These are phyloP conservation scores for Populus simonii DNA, from an alignment of 345 rosid species.

Conservation along the genomic window DNA sequence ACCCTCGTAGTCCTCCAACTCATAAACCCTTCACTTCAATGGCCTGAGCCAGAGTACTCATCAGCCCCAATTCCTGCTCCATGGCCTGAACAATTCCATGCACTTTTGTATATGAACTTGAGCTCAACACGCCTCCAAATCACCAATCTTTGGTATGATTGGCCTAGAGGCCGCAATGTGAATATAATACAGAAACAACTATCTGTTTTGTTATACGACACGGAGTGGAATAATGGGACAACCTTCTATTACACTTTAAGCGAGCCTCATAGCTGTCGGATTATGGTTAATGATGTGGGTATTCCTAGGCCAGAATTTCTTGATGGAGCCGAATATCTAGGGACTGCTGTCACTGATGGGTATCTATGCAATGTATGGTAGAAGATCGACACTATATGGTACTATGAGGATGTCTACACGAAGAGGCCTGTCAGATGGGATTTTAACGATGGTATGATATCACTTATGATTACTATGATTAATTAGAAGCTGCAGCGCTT, in stretches of 20 bases:
- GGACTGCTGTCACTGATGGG: conserved; percentile 32
- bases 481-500: not conserved
- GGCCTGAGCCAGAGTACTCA: not conserved
- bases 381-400: conserved; percentile 39
- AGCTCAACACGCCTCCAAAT: conserved; percentile 18
- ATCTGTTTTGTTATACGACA: conserved; percentile 15
- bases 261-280: conserved; percentile 14
- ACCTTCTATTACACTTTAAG: conserved; percentile 32
- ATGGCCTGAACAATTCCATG: conserved; percentile 44
- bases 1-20: not conserved
- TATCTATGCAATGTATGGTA: conserved; percentile 40
- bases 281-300: conserved; percentile 24
- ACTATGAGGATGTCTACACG: conserved; percentile 35
- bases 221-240: conserved; percentile 44
- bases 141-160: conserved; percentile 36
- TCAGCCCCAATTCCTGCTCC: conserved; percentile 20
- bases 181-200: conserved; percentile 36
- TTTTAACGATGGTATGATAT: conserved; percentile 28
- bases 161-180: conserved; percentile 37
- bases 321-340: conserved; percentile 31
- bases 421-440: conserved; percentile 34
- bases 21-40: conserved; percentile 4
- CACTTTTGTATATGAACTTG: conserved; percentile 29
- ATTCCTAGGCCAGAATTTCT: conserved; percentile 44
- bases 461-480: too few relatives aligned